Conservation (phyloP, 805 yeast genomes). For the Maudiozyma turicensis region DNA sequence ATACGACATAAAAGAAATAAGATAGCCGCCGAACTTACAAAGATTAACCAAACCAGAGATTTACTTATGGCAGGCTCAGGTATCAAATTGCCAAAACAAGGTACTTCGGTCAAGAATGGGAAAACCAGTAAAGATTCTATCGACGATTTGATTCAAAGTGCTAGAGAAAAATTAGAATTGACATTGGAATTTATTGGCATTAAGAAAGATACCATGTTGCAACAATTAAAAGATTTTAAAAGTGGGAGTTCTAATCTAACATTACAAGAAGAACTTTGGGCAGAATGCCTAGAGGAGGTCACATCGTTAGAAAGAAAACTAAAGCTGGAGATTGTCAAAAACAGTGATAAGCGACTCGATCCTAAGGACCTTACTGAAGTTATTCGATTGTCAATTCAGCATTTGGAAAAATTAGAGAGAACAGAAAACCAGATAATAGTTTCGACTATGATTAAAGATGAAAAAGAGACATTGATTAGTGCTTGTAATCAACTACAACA, state of each 20-base stretch:
- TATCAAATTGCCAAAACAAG: constrained; percentile 3
- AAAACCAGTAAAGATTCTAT: constrained; percentile 1
- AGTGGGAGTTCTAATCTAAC: constrained; percentile 11
- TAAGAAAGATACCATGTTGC: constrained; percentile 16
- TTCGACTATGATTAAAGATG: constrained; percentile 8
- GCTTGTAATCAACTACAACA: constrained; percentile 12
- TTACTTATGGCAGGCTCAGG: background rate
- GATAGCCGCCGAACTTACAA: constrained; percentile 9
- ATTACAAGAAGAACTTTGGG: constrained; percentile 17
- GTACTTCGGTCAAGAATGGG: constrained; percentile 1
- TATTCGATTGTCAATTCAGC: constrained; percentile 1
- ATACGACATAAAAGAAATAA: constrained; percentile 9
- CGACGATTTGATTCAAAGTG: constrained; percentile 5
- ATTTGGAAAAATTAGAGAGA: background rate
- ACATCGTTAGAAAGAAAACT: constrained; percentile 15
- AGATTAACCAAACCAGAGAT: background rate
- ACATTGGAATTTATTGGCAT: constrained; percentile 19
- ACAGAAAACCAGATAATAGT: constrained; percentile 2
- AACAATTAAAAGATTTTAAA: constrained; percentile 18
- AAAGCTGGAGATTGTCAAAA: background rate
- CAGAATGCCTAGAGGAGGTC: constrained; percentile 12
- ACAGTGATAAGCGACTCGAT: background rate
- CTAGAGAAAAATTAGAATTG: constrained; percentile 13
- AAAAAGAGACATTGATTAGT: constrained; percentile 14
- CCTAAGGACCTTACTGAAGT: background rate